Conservation (phyloP, 2,329 filamentous ascomycete genomes). For the Coniochaeta sp. region DNA sequence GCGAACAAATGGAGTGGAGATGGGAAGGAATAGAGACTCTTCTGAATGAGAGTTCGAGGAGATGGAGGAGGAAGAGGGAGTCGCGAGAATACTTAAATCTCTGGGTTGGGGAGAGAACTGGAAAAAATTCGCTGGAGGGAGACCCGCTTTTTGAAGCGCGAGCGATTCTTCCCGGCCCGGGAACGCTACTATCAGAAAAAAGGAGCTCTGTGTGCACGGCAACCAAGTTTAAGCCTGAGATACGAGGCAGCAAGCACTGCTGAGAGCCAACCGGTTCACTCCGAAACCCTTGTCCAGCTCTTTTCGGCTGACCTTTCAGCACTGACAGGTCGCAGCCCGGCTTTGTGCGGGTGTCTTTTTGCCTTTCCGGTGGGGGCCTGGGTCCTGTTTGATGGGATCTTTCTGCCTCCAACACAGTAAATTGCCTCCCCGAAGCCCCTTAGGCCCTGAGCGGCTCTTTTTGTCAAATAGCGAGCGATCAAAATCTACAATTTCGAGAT, state of each 20-base stretch:
- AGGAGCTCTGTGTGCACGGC: constrained; percentile 2
- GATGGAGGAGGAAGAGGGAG: constrained; percentile 17
- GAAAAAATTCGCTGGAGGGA: constrained; percentile 38
- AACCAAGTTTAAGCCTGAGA: constrained; percentile 1
- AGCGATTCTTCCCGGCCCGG: constrained; percentile 45
- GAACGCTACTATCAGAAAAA: not conserved
- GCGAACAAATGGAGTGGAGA: constrained; percentile 57
- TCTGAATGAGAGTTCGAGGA: constrained; percentile 24
- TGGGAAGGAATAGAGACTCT: constrained; percentile 28
- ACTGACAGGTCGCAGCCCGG: not conserved
- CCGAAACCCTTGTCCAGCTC: not conserved
- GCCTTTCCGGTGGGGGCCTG: not conserved
- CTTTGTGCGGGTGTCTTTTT: not conserved
- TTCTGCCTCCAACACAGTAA: too few relatives aligned
- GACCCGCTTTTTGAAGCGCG: constrained; percentile 31
- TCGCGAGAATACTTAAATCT: constrained; percentile 31
- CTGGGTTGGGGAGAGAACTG: constrained; percentile 28
- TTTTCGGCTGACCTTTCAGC: not conserved
- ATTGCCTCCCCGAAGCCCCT: not conserved
- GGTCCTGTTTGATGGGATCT: not conserved
- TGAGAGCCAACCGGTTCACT: not conserved
- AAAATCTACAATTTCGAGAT: not conserved
- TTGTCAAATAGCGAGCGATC: too few relatives aligned
- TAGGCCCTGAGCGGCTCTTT: too few relatives aligned
- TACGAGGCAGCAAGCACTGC: not conserved